A percentile compares a stretch with the other conserved stretches of the same genome.
Evolutionary conservation across 345 rosid genomes (phyloP).

Genomic region (Sonneratia caseolaris): DNA sequence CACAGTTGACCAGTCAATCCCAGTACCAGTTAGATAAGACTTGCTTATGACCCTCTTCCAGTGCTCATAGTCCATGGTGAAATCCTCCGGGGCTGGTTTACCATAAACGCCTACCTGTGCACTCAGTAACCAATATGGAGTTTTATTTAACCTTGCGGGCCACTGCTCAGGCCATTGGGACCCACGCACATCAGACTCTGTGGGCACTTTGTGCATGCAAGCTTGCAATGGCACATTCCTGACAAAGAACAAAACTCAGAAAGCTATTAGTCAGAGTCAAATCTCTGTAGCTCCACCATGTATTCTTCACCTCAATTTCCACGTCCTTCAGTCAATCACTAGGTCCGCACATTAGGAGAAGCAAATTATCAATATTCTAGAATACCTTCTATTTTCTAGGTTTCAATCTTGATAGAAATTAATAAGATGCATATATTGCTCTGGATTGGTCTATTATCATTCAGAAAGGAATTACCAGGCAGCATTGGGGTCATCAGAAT

Average conservation of each 20-base stretch:
- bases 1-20: conserved; percentile 76
- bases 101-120: conserved; percentile 93
- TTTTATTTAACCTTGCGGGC: conserved; percentile 73
- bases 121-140: conserved; percentile 80
- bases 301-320: no score
- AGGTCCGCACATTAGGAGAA: no score
- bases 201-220: conserved; percentile 81
- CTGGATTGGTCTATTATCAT: no score
- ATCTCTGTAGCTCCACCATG: no score
- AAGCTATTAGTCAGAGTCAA: background rate
- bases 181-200: conserved; percentile 53
- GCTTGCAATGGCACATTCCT: conserved; percentile 90
- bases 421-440: background rate
- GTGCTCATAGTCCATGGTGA: conserved; percentile 58
- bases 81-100: conserved; percentile 84
- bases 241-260: background rate
- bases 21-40: conserved; percentile 71
- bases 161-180: conserved; percentile 92
- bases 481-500: conserved; percentile 86
- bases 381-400: no score
- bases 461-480: conserved; percentile 46
- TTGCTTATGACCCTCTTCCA: conserved; percentile 87
- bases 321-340: no score
- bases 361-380: no score
- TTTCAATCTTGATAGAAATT: background rate